phyloP scores from a whole-genome alignment of 352 stramenopile genomes.

The Pythium rishiriense region DNA sequence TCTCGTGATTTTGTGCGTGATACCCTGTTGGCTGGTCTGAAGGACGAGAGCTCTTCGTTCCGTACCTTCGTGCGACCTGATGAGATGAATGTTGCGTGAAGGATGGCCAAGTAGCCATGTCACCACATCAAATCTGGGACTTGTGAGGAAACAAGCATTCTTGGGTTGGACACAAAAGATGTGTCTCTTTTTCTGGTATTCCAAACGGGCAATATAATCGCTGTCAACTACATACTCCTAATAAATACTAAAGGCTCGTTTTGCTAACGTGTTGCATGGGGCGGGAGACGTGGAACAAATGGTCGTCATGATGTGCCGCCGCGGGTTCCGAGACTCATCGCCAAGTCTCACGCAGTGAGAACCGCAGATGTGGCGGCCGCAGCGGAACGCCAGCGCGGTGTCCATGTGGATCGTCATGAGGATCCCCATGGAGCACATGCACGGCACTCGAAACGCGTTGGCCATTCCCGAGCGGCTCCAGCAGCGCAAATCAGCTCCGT shows the following conservation, averaged over 20 bases:
- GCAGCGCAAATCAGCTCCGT: slow-evolving; percentile 7
- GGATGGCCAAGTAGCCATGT: neutral
- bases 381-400: neutral
- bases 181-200: neutral
- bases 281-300: neutral
- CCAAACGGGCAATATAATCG: neutral
- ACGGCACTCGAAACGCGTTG: neutral
- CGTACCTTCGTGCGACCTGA: neutral
- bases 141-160: too few relatives aligned
- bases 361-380: neutral
- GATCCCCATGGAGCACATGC: slow-evolving; percentile 3
- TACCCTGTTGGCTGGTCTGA: neutral
- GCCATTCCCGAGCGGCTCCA: neutral
- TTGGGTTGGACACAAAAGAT: neutral
- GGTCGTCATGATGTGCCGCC: too few relatives aligned
- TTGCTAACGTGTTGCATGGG: neutral
- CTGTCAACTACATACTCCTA: slow-evolving; percentile 2
- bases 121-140: neutral
- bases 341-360: too few relatives aligned
- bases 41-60: neutral
- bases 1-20: neutral
- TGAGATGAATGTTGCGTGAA: neutral
- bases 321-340: too few relatives aligned
- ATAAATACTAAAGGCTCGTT: neutral
- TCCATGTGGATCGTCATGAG: slow-evolving; percentile 15